Percentiles rank a stretch among this genome's conserved stretches.
Evolutionary conservation across 495 filamentous ascomycete species (phyloP).

Genomic region (Cercophora newfieldiana): DNA sequence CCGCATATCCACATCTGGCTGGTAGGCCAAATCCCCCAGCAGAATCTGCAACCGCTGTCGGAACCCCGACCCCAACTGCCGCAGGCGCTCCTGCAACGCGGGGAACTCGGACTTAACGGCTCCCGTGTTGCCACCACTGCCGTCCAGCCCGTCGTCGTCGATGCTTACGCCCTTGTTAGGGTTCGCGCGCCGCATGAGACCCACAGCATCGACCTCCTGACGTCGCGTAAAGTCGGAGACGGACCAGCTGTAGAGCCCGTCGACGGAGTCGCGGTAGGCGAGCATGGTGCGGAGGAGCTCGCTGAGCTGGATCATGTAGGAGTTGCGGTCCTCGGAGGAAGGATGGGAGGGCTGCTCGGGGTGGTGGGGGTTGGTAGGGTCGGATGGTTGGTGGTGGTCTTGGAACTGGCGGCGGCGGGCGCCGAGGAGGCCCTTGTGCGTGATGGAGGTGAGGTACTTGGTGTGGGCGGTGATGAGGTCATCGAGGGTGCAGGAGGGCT

Average conservation of each 20-base stretch:
- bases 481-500: constrained; percentile 85
- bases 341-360: constrained; percentile 25
- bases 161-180: constrained; percentile 39
- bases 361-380: constrained; percentile 25
- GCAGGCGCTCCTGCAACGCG: constrained; percentile 69
- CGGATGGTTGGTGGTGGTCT: constrained; percentile 34
- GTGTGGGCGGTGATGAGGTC: constrained; percentile 92
- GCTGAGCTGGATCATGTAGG: constrained; percentile 87
- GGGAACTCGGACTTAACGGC: constrained; percentile 61
- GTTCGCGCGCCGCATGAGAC: constrained; percentile 14
- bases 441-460: constrained; percentile 88
- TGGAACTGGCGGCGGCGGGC: constrained; percentile 54
- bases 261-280: constrained; percentile 86
- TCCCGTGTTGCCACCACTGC: constrained; percentile 35
- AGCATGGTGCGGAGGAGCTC: constrained; percentile 95
- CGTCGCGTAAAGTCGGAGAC: constrained; percentile 90
- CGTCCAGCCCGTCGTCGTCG: constrained; percentile 44
- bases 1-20: constrained; percentile 93
- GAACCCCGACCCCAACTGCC: constrained; percentile 72
- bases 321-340: constrained; percentile 62
- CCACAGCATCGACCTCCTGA: constrained; percentile 72
- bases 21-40: constrained; percentile 85
- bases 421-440: constrained; percentile 91
- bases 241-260: constrained; percentile 90
- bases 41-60: constrained; percentile 71